phyloP scores from a whole-genome alignment of 148 eudicot species.

The Limonium bicolor region DNA sequence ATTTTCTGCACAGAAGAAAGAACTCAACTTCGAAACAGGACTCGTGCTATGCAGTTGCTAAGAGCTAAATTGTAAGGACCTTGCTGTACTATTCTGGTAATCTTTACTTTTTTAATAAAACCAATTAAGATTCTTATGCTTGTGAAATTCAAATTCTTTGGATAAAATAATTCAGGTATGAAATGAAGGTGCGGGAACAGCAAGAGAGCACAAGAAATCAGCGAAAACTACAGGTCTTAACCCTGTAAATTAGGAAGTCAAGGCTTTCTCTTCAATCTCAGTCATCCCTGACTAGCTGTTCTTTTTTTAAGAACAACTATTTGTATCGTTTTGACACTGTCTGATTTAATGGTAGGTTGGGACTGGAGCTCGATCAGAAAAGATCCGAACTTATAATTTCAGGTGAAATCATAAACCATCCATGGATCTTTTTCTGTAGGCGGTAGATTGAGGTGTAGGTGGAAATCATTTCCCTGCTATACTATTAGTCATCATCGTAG shows the following conservation, averaged over 20 bases:
- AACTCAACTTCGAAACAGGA: constrained; percentile 71
- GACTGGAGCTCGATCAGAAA: constrained; percentile 91
- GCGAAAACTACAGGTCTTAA: constrained; percentile 77
- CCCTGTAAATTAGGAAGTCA: background rate
- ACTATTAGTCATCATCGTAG: too few relatives aligned
- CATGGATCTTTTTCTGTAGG: constrained; percentile 4
- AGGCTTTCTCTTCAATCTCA: too few relatives aligned
- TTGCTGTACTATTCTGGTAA: constrained; percentile 6
- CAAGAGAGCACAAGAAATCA: constrained; percentile 61
- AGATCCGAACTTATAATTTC: constrained; percentile 89
- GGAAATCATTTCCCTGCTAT: too few relatives aligned
- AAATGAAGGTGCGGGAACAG: constrained; percentile 90
- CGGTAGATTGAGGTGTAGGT: too few relatives aligned
- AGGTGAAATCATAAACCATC: constrained; percentile 43
- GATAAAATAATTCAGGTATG: constrained; percentile 87
- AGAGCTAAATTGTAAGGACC: constrained; percentile 81
- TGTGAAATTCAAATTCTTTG: too few relatives aligned
- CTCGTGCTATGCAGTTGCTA: constrained; percentile 81
- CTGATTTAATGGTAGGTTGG: constrained; percentile 91
- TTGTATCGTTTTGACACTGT: too few relatives aligned
- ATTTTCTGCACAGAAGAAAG: constrained; percentile 99
- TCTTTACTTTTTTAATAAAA: too few relatives aligned
- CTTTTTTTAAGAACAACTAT: too few relatives aligned
- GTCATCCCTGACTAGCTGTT: too few relatives aligned
- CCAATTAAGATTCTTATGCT: too few relatives aligned